Base-by-base conservation (phyloP, 495 filamentous ascomycete genomes). In the Lineolata rhizophorae region DNA sequence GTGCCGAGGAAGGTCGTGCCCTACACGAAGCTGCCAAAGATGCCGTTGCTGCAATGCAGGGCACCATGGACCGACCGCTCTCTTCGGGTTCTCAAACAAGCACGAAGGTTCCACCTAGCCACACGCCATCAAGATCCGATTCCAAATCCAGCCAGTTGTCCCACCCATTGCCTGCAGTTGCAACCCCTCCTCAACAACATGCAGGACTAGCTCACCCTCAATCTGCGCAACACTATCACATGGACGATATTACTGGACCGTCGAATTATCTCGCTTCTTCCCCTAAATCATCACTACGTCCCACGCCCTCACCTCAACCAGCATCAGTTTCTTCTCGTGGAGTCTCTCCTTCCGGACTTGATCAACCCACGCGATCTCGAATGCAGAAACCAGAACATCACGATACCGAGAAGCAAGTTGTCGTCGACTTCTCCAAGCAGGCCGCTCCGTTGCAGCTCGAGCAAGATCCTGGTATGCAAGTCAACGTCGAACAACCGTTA, bases 1-100 rank as follows among this genome's bases (percentile, higher is more conserved):
- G 72, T 29, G 58, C 63, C 17, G 76, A 76, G 13, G 77, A 84
- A 53, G 77, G 70, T 4, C 58, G 60, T 38, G 73, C 72, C 10
- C 58, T 84, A 38, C 64, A 72, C 10, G 53, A 66, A 17, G 36
- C 24, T 18, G 22, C 22, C n/a, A 6, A n/a, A 6, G 6, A 25
- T n/a, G 6, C 22, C 22, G n/a, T n/a, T n/a, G n/a, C n/a, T n/a
- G n/a, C n/a, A n/a, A n/a, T n/a, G n/a, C n/a, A n/a, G n/a, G n/a
- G n/a, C n/a, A n/a, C n/a, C n/a, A n/a, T n/a, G n/a, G n/a, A n/a
- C n/a, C n/a, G n/a, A n/a, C n/a, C n/a, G n/a, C n/a, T n/a, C n/a
- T n/a, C n/a, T n/a, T n/a, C n/a, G n/a, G n/a, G n/a, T n/a, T n/a
- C n/a, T n/a, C n/a, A n/a, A n/a, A 25, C 22, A n/a, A 6, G 6